Evolutionary conservation across 192 early-diverging fungal species (phyloP).

Genomic region (Powellomyces hirtus): DNA sequence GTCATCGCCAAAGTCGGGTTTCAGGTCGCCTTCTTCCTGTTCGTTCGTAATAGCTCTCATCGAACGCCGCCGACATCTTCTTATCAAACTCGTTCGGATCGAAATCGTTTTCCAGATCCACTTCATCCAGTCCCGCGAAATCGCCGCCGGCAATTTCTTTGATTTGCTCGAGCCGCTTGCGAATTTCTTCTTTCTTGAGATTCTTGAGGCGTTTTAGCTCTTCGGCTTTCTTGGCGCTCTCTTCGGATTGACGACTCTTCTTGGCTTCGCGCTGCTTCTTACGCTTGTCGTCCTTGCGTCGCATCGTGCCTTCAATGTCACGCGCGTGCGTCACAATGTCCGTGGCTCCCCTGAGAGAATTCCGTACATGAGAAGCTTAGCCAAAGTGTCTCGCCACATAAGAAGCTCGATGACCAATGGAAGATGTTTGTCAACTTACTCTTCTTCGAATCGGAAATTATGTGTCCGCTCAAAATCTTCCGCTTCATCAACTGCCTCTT

Average conservation of each 20-base stretch:
- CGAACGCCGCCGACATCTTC: constrained; percentile 80
- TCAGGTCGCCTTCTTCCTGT: constrained; percentile 26
- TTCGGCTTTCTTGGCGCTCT: constrained; percentile 69
- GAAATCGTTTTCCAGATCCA: constrained; percentile 91
- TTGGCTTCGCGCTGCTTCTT: constrained; percentile 68
- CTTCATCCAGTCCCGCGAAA: constrained; percentile 66
- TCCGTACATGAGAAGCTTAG: too few relatives aligned
- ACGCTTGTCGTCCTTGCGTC: constrained; percentile 79
- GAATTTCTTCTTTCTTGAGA: constrained; percentile 84
- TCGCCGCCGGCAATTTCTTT: constrained; percentile 68
- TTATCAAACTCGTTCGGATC: constrained; percentile 82
- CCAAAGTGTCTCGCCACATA: too few relatives aligned
- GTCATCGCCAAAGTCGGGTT: constrained; percentile 88
- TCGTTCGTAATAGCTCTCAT: constrained; percentile 72
- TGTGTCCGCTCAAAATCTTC: constrained; percentile 88
- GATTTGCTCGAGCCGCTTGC: constrained; percentile 78
- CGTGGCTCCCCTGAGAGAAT: constrained; percentile 40
- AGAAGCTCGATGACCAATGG: too few relatives aligned
- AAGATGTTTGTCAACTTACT: constrained; percentile 46
- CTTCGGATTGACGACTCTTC: constrained; percentile 71
- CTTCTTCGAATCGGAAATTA: constrained; percentile 95
- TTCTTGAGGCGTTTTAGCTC: constrained; percentile 92
- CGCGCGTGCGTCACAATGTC: constrained; percentile 79
- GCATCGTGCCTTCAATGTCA: constrained; percentile 75
- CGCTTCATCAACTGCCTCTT: constrained; percentile 72